phyloP scores from a whole-genome alignment of 768 basidiomycete genomes.

The Xerocomus potaroensis region DNA sequence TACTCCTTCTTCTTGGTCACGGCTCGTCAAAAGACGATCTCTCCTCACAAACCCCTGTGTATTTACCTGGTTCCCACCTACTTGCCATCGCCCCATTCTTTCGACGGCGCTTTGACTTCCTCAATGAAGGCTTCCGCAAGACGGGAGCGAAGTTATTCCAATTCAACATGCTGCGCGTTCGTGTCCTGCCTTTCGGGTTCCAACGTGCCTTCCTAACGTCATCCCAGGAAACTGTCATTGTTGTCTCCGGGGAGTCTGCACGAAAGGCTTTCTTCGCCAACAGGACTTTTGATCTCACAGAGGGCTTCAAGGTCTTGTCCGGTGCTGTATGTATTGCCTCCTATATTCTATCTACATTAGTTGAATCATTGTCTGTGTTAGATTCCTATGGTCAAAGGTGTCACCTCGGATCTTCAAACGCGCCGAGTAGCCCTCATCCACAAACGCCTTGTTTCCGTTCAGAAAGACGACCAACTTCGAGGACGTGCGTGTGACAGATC shows the following conservation, averaged over 20 bases:
- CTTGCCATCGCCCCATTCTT: conserved; percentile 66
- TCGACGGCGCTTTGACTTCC: conserved; percentile 63
- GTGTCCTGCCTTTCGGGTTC: conserved; percentile 26
- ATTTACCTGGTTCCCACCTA: conserved; percentile 55
- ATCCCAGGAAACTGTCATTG: conserved; percentile 64
- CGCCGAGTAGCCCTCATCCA: conserved; percentile 62
- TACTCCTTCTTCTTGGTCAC: conserved; percentile 37
- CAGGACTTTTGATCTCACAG: conserved; percentile 68
- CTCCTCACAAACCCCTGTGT: conserved; percentile 39
- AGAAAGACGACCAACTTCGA: conserved; percentile 57
- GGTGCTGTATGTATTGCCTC: conserved; percentile 55
- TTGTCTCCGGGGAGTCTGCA: conserved; percentile 69
- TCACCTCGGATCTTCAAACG: conserved; percentile 66
- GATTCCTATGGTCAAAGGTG: conserved; percentile 74
- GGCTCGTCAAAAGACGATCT: conserved; percentile 44
- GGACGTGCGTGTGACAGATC: conserved; percentile 43
- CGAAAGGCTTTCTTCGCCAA: conserved; percentile 66
- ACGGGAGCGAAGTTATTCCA: conserved; percentile 65
- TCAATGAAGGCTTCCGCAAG: conserved; percentile 65
- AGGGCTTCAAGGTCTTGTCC: conserved; percentile 76
- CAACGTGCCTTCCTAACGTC: conserved; percentile 17
- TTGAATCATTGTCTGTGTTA: conserved; percentile 26
- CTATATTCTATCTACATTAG: conserved; percentile 11
- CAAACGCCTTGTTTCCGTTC: conserved; percentile 62
- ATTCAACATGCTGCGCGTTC: conserved; percentile 63